Percentiles rank a stretch among this genome's conserved stretches.
Evolutionary conservation across 495 filamentous ascomycete species (phyloP).

Genomic region (Penicillium mononematosum): DNA sequence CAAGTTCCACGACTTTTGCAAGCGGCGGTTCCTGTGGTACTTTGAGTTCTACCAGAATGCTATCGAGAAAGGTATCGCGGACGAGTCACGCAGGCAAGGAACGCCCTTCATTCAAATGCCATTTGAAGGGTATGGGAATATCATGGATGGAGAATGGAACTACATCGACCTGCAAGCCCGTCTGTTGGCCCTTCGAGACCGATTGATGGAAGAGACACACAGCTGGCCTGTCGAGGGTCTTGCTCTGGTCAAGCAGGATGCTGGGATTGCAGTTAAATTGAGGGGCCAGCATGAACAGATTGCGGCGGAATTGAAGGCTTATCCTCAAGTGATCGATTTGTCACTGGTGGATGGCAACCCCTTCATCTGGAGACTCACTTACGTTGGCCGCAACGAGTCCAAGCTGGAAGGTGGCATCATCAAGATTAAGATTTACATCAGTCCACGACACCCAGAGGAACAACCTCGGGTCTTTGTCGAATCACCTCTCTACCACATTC

Average conservation of each 20-base stretch:
- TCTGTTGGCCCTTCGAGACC: constrained; percentile 61
- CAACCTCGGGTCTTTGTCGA: constrained; percentile 83
- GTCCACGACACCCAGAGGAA: constrained; percentile 86
- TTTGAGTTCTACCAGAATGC: constrained; percentile 77
- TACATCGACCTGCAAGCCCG: constrained; percentile 73
- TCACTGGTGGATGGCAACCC: constrained; percentile 62
- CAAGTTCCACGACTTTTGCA: constrained; percentile 87
- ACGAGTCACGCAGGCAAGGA: constrained; percentile 49
- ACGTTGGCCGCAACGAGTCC: constrained; percentile 91
- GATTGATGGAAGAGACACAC: constrained; percentile 68
- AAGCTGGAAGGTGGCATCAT: constrained; percentile 92
- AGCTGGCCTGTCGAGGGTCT: constrained; percentile 71
- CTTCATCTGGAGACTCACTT: constrained; percentile 63
- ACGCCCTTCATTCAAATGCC: constrained; percentile 72
- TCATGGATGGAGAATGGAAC: constrained; percentile 84
- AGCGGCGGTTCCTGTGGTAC: constrained; percentile 94
- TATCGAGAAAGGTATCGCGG: constrained; percentile 59
- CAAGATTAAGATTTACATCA: constrained; percentile 74
- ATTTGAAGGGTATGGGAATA: constrained; percentile 77
- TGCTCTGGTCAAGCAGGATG: constrained; percentile 60
- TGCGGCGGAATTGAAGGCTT: constrained; percentile 65
- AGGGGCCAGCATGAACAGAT: constrained; percentile 83
- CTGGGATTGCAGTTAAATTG: constrained; percentile 75
- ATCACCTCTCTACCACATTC: constrained; percentile 81
- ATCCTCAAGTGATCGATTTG: constrained; percentile 67